These are phyloP conservation scores for Fusarium anthophilum DNA, from an alignment of 2,329 filamentous ascomycete species.

Conservation along the genomic window DNA sequence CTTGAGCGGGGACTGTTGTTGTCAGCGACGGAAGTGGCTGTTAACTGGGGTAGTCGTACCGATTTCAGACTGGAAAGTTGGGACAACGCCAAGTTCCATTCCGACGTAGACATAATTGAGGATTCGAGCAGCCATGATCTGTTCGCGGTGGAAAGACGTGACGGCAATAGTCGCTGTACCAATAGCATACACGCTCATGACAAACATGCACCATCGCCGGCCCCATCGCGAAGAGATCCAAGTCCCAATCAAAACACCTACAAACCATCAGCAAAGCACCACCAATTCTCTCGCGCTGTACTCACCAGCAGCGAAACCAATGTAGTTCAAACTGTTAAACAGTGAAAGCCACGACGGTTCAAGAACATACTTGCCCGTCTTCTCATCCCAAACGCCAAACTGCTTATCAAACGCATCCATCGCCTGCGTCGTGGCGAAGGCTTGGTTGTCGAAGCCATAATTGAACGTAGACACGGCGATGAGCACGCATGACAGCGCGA, in stretches of 20 bases:
- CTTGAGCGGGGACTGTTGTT: conserved; percentile 36
- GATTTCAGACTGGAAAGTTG: conserved; percentile 49
- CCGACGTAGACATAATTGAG: conserved; percentile 41
- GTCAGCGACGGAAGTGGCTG: neutral
- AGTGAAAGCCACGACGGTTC: conserved; percentile 47
- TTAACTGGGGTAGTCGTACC: neutral
- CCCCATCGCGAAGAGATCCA: conserved; percentile 39
- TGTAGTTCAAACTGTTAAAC: conserved; percentile 49
- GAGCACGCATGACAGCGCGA: conserved; percentile 34
- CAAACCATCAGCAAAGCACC: neutral
- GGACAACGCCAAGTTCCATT: conserved; percentile 43
- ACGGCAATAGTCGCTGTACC: conserved; percentile 32
- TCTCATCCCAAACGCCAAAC: conserved; percentile 45
- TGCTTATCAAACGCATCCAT: conserved; percentile 49
- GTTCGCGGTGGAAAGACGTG: conserved; percentile 22
- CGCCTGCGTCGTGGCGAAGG: conserved; percentile 48
- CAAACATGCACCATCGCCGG: conserved; percentile 45
- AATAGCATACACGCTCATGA: conserved; percentile 49
- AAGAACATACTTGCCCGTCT: conserved; percentile 39
- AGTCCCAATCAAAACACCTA: conserved; percentile 38
- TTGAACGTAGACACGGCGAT: conserved; percentile 51
- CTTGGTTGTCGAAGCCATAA: conserved; percentile 54
- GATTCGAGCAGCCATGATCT: conserved; percentile 37
- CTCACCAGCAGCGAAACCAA: conserved; percentile 47
- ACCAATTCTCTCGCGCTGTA: accelerated